Conservation (phyloP, 176 grass and related monocot genomes). For the Oryza nivara region DNA sequence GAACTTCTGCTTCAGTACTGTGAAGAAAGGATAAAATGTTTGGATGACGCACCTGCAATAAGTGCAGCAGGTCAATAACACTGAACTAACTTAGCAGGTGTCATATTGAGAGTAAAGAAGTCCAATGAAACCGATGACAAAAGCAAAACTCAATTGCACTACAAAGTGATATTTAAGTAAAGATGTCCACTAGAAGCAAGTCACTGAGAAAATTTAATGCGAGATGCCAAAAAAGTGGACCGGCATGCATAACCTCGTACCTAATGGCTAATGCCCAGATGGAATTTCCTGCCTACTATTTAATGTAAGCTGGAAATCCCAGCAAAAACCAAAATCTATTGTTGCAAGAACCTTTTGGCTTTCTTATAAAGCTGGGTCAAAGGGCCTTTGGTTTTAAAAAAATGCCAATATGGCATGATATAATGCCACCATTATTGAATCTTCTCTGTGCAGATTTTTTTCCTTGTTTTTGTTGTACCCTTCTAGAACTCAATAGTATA, state of each 20-base stretch:
- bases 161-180: neutral
- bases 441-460: neutral
- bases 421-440: neutral
- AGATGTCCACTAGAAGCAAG: conserved; percentile 6
- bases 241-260: conserved; percentile 4
- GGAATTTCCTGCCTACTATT: neutral
- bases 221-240: neutral
- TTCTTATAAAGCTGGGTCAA: neutral
- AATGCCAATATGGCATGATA: neutral
- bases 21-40: conserved; percentile 99
- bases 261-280: neutral
- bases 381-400: neutral
- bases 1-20: conserved; percentile 89
- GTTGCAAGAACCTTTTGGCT: neutral
- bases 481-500: conserved; percentile 15
- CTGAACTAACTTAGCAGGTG: conserved; percentile 28
- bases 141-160: neutral
- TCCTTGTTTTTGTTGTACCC: neutral
- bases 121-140: conserved; percentile 4
- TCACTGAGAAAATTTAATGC: neutral
- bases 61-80: conserved; percentile 16
- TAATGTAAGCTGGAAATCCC: neutral
- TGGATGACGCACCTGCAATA: conserved; percentile 93
- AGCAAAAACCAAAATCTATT: neutral
- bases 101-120: neutral